Base-by-base conservation (phyloP, 176 grass and related monocot genomes). In the Juncus effusus region DNA sequence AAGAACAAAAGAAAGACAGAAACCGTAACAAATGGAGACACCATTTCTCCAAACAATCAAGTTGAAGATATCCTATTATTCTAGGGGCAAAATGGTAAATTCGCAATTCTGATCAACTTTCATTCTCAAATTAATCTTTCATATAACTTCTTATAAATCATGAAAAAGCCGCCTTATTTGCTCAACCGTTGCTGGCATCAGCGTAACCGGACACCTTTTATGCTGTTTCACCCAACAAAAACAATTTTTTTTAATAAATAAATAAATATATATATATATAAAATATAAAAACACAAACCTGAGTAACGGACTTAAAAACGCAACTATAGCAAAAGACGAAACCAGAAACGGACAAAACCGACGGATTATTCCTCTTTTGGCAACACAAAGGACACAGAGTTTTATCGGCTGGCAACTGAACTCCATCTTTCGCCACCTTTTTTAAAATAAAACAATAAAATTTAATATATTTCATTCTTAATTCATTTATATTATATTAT, bases 271-370 rank as follows among this genome's bases (percentile, higher is more conserved):
- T 35, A 67, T 36, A 54, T 36, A 19, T 13, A 13, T 16, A 61
- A 82, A 4, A 59, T 64, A 45, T 54, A 9, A 3, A 40, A 39
- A 28, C 12, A 67, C 52, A 62, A 77, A 86, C 94, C 94, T 99
- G 88, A 57, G 88, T 89, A 38, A 93, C 80, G 36, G 85, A 99
- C 59, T 99, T 99, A 78, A 89, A 93, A 82, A 99, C 78, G 79
- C 94, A 99, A 73, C 76, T 75, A 78, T 93, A 99, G 83, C 94
- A 99, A 76, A 99, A 99, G 7, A 87, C 94, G 89, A 99, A 99
- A 88, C 94, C 94, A 72, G 94, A 99, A 89, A 82, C 85, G 28
- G 85, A 66, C 67, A 99, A 61, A 80, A 99, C 88, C 13, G 94
- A 99, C 9, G 94, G 88, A 62, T 99, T 93, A 62, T 49, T 40